These are phyloP conservation scores for Mycena metata DNA, from an alignment of 768 basidiomycete species.

Conservation along the genomic window DNA sequence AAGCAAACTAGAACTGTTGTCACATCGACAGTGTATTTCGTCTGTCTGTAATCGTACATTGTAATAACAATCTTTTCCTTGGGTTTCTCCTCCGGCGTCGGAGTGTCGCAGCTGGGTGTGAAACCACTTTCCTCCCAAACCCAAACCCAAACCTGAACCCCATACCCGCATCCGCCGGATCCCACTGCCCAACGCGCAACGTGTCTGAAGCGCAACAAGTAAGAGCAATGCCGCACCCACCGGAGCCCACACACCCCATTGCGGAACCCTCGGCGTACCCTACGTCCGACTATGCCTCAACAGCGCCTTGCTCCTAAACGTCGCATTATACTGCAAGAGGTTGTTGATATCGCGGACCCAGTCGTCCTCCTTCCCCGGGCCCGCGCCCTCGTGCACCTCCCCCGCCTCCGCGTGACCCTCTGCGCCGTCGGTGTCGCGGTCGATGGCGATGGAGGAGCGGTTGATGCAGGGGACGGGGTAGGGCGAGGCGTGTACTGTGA, in stretches of 20 bases:
- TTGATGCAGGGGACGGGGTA: conserved; percentile 96
- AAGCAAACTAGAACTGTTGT: too few species aligned
- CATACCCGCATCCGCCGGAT: too few species aligned
- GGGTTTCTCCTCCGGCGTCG: too few species aligned
- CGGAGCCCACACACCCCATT: background rate
- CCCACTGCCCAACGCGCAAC: too few species aligned
- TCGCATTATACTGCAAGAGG: conserved; percentile 93
- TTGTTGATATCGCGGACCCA: conserved; percentile 99
- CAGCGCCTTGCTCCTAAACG: conserved; percentile 92
- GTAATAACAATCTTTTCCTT: conserved; percentile 11
- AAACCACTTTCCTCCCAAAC: too few species aligned
- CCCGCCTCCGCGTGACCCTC: too few species aligned
- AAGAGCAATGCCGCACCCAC: too few species aligned
- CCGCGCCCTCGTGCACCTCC: conserved; percentile 71
- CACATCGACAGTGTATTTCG: too few species aligned
- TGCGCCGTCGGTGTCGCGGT: too few species aligned
- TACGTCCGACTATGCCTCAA: conserved; percentile 79
- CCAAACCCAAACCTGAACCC: too few species aligned
- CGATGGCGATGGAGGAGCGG: conserved; percentile 75
- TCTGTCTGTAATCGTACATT: background rate
- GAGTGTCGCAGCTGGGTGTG: too few species aligned
- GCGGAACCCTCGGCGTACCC: too few species aligned
- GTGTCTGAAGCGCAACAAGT: background rate
- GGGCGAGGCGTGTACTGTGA: conserved; percentile 86
- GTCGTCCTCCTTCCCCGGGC: conserved; percentile 88